phyloP scores from a whole-genome alignment of 495 filamentous ascomycete species.

The Gamarada debralockiae region DNA sequence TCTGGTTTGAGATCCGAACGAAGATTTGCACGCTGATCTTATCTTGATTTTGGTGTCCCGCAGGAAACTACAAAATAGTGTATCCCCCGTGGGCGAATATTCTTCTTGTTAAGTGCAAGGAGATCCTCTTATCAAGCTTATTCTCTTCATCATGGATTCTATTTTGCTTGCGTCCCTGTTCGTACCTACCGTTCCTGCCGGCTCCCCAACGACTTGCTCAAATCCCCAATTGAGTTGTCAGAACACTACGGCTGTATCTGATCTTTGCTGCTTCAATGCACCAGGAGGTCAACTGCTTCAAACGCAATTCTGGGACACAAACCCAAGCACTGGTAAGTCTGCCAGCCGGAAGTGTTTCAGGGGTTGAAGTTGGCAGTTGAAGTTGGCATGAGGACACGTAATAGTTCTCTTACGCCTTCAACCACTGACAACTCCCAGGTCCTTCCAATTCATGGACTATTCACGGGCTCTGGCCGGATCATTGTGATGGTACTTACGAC shows the following conservation, averaged over 20 bases:
- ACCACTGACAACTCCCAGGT: constrained; percentile 3
- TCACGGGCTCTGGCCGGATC: constrained; percentile 53
- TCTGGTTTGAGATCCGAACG: constrained; percentile 16
- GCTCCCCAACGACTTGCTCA: constrained; percentile 15
- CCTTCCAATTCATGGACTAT: constrained; percentile 72
- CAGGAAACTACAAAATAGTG: background rate
- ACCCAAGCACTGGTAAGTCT: constrained; percentile 34
- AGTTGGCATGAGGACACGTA: too few relatives aligned
- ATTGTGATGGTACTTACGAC: constrained; percentile 68
- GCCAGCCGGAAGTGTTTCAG: too few relatives aligned
- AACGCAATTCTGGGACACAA: constrained; percentile 74
- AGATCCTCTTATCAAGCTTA: too few relatives aligned
- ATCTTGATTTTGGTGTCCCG: background rate
- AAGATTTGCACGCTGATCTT: constrained; percentile 11
- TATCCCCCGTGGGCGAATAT: background rate
- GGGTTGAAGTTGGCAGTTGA: too few relatives aligned
- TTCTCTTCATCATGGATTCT: background rate
- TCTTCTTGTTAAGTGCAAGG: background rate
- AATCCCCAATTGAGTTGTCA: constrained; percentile 18
- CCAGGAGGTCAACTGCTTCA: constrained; percentile 65
- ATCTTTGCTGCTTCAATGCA: constrained; percentile 40
- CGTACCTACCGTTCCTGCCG: background rate
- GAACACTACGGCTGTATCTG: constrained; percentile 10
- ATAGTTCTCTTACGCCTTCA: background rate
- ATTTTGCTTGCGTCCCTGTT: background rate